phyloP scores from a whole-genome alignment of 495 filamentous ascomycete genomes.

The Terfezia claveryi region DNA sequence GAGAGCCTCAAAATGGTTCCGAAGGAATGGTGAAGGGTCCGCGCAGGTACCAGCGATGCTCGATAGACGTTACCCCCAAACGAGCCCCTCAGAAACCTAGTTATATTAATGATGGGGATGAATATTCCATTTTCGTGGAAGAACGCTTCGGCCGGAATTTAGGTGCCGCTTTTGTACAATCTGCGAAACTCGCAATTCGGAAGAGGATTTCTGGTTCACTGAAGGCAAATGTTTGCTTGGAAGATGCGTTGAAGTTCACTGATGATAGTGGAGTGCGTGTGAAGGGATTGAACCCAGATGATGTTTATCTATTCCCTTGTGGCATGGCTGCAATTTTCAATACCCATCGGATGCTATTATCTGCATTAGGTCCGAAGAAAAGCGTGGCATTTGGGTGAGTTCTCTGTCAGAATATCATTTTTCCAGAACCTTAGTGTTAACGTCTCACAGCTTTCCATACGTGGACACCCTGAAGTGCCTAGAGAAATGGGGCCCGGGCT shows the following conservation, averaged over 20 bases:
- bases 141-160: slow-evolving; percentile 89
- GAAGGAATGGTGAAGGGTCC: slow-evolving; percentile 32
- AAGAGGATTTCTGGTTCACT: slow-evolving; percentile 75
- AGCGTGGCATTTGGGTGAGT: slow-evolving; percentile 46
- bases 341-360: slow-evolving; percentile 49
- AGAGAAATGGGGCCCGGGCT: slow-evolving; percentile 83
- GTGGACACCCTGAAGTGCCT: slow-evolving; percentile 90
- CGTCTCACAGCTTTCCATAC: slow-evolving; percentile 56
- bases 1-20: slow-evolving; percentile 4
- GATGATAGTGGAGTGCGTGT: slow-evolving; percentile 17
- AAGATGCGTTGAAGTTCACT: slow-evolving; percentile 30
- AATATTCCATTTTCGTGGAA: slow-evolving; percentile 65
- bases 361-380: slow-evolving; percentile 30
- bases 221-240: slow-evolving; percentile 22
- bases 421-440: slow-evolving; percentile 18
- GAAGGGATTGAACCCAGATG: slow-evolving; percentile 47
- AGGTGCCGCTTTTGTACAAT: slow-evolving; percentile 47
- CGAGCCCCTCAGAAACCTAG: not conserved
- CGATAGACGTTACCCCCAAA: not conserved
- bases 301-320: slow-evolving; percentile 68
- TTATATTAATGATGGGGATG: slow-evolving; percentile 25
- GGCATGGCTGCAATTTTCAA: slow-evolving; percentile 95
- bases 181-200: slow-evolving; percentile 69
- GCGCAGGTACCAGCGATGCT: slow-evolving; percentile 40
- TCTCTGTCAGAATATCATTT: not conserved